phyloP scores from a whole-genome alignment of 2,329 filamentous ascomycete genomes.

The Phialophora expanda region DNA sequence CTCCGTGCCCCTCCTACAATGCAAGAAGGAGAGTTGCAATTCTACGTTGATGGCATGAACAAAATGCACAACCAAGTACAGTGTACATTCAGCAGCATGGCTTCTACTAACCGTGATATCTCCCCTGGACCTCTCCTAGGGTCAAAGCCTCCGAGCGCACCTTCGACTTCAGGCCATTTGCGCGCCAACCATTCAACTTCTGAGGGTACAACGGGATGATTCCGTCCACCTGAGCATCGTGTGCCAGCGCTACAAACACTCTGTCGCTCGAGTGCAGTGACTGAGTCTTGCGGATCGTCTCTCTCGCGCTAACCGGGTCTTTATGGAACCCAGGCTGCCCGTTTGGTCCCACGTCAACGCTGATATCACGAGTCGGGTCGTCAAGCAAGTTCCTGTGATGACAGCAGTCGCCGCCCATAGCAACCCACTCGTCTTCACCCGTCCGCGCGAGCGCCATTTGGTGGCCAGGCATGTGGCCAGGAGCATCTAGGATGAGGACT shows the following conservation, averaged over 20 bases:
- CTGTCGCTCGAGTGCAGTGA: slow-evolving; percentile 11
- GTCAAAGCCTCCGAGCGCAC: slow-evolving; percentile 17
- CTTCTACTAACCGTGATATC: slow-evolving; percentile 9
- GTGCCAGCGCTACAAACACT: slow-evolving; percentile 22
- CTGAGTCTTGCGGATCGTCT: slow-evolving; percentile 18
- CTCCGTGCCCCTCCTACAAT: background rate
- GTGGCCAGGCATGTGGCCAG: slow-evolving; percentile 56
- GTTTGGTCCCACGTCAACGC: slow-evolving; percentile 27
- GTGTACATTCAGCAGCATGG: background rate
- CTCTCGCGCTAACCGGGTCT: slow-evolving; percentile 13
- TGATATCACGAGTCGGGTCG: slow-evolving; percentile 18
- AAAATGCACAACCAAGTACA: background rate
- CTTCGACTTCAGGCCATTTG: slow-evolving; percentile 14
- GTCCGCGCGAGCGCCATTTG: slow-evolving; percentile 56
- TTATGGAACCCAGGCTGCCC: slow-evolving; percentile 27
- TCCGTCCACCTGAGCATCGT: slow-evolving; percentile 24
- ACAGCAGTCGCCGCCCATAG: slow-evolving; percentile 57
- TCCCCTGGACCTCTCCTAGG: slow-evolving; percentile 18
- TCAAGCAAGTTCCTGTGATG: slow-evolving; percentile 42
- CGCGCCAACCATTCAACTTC: slow-evolving; percentile 21
- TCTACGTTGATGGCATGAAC: background rate
- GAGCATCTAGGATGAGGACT: slow-evolving; percentile 51
- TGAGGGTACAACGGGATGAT: slow-evolving; percentile 21
- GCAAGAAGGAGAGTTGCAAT: background rate
- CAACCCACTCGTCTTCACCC: slow-evolving; percentile 48